These are phyloP conservation scores for Henckelia pumila DNA, from an alignment of 257 asterid genomes.

Conservation along the genomic window DNA sequence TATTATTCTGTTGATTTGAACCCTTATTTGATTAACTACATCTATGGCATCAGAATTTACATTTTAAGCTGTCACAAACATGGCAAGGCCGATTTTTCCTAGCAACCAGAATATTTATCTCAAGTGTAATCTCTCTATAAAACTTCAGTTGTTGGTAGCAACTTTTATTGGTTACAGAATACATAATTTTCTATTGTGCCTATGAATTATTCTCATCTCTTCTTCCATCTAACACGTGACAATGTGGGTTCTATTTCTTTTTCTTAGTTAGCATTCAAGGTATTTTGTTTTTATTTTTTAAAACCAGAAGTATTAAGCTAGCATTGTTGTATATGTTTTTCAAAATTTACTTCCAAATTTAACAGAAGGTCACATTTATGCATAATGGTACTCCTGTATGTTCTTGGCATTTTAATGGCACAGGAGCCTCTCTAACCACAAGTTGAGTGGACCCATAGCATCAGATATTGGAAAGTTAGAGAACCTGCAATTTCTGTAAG, in stretches of 20 bases:
- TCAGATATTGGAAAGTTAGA: constrained; percentile 87
- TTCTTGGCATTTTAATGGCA: constrained; percentile 28
- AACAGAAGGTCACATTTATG: not conserved
- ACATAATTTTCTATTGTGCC: not conserved
- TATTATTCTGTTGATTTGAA: not conserved
- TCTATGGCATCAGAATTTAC: not conserved
- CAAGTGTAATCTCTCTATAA: not conserved
- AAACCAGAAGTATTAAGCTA: not conserved
- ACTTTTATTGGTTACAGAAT: not conserved
- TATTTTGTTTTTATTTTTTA: not conserved
- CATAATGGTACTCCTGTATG: constrained; percentile 20
- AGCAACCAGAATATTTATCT: not conserved
- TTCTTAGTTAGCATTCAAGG: constrained; percentile 15
- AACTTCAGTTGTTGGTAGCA: not conserved
- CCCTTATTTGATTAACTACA: not conserved
- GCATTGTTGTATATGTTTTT: not conserved
- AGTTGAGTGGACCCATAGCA: constrained; percentile 78
- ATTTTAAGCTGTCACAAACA: too few species aligned
- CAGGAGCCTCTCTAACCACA: constrained; percentile 96
- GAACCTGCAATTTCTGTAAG: constrained; percentile 79
- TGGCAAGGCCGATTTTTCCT: not conserved
- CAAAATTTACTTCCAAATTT: constrained; percentile 2
- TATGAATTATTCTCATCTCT: constrained; percentile 9
- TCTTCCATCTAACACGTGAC: not conserved
- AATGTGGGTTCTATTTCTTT: constrained; percentile 11